These are phyloP conservation scores for Kalmusia sp. DNA, from an alignment of 2,329 filamentous ascomycete genomes.

Conservation along the genomic window DNA sequence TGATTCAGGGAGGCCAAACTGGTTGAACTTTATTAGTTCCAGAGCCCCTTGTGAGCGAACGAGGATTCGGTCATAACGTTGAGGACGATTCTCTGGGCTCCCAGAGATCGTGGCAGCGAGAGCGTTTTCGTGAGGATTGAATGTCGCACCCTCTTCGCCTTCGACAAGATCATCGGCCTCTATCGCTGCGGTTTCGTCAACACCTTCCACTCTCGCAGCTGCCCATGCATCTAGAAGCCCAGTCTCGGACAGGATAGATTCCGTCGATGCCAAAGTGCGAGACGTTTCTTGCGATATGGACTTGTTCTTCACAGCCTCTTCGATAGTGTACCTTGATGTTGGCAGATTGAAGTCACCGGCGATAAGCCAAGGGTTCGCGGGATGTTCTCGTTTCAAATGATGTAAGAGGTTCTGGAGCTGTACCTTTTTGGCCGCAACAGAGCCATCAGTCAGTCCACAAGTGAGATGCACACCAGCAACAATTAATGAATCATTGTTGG, in stretches of 20 bases:
- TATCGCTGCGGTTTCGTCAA: conserved; percentile 45
- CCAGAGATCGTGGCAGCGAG: conserved; percentile 63
- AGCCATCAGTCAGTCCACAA: conserved; percentile 65
- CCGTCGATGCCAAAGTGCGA: conserved; percentile 54
- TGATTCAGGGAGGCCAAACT: conserved; percentile 60
- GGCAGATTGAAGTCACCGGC: conserved; percentile 71
- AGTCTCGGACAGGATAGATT: conserved; percentile 54
- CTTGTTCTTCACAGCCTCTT: conserved; percentile 59
- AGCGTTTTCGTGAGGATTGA: conserved; percentile 64
- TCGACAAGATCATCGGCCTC: conserved; percentile 52
- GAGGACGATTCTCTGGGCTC: conserved; percentile 65
- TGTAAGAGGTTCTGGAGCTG: conserved; percentile 62
- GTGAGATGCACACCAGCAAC: conserved; percentile 68
- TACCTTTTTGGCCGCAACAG: conserved; percentile 62
- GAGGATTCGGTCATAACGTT: conserved; percentile 71
- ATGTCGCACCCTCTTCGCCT: conserved; percentile 71
- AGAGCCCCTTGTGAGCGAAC: conserved; percentile 54
- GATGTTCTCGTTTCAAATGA: conserved; percentile 54
- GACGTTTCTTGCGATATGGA: conserved; percentile 60
- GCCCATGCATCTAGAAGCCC: conserved; percentile 63
- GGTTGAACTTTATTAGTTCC: conserved; percentile 58
- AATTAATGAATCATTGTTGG: conserved; percentile 51
- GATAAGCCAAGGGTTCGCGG: conserved; percentile 60
- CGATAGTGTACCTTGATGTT: conserved; percentile 65
- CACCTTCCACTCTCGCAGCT: conserved; percentile 52